Percentiles rank a stretch among this genome's conserved stretches.
These are phyloP conservation scores for Nyssa sinensis DNA, from an alignment of 148 eudicot genomes.

Conservation along the genomic window DNA sequence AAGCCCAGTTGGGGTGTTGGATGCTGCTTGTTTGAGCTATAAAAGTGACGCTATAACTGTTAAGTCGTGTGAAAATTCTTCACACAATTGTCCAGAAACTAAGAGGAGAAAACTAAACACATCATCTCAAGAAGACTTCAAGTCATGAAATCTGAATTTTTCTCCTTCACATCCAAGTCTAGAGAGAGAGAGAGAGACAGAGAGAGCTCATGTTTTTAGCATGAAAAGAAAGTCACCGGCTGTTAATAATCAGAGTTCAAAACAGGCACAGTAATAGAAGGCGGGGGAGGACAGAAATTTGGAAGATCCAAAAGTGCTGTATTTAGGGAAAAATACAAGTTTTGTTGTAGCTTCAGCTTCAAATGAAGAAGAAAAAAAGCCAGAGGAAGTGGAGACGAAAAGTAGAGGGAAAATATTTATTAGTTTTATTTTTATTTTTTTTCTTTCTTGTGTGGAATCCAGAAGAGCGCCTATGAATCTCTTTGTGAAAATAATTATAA, in stretches of 20 bases:
- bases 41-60: constrained; percentile 41
- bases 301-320: constrained; percentile 1
- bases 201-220: constrained; percentile 12
- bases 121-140: constrained; percentile 8
- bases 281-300: constrained; percentile 1
- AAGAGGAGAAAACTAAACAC: constrained; percentile 37
- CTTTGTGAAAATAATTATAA: background rate
- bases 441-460: constrained; percentile 5
- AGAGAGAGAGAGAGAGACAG: constrained; percentile 9
- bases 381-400: background rate
- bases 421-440: background rate
- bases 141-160: constrained; percentile 31
- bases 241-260: constrained; percentile 17
- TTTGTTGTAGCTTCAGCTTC: background rate
- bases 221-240: constrained; percentile 14
- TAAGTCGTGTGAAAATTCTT: constrained; percentile 35
- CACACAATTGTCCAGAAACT: constrained; percentile 31
- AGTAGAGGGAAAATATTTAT: background rate
- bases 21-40: constrained; percentile 57
- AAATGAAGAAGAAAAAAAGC: background rate
- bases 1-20: constrained; percentile 72
- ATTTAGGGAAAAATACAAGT: background rate
- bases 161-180: constrained; percentile 3
- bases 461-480: constrained; percentile 14
- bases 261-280: background rate